These are phyloP conservation scores for Tephrocybe sp. DNA, from an alignment of 768 basidiomycete species.

Conservation along the genomic window DNA sequence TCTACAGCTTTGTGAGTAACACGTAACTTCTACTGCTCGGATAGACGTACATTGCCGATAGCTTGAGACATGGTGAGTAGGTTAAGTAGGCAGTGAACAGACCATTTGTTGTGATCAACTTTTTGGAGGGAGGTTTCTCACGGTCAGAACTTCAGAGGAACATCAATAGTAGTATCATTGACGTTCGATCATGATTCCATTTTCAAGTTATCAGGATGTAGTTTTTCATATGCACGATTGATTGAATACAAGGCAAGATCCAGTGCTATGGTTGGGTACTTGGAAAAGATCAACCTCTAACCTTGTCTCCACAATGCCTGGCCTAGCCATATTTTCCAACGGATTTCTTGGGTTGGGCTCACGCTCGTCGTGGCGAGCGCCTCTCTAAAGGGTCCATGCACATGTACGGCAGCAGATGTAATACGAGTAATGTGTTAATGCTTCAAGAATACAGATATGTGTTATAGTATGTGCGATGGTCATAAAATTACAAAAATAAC, in stretches of 20 bases:
- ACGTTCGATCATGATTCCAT: too few relatives aligned
- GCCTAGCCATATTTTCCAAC: too few relatives aligned
- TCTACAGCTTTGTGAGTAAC: slow-evolving; percentile 46
- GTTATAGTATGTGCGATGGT: neutral
- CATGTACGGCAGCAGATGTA: too few relatives aligned
- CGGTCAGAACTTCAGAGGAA: slow-evolving; percentile 4
- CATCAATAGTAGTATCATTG: too few relatives aligned
- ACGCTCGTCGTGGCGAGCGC: too few relatives aligned
- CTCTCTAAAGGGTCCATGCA: too few relatives aligned
- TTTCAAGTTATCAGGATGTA: neutral
- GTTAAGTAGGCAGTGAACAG: slow-evolving; percentile 1
- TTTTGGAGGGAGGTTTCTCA: slow-evolving; percentile 9
- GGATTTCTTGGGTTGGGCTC: too few relatives aligned
- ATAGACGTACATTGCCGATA: slow-evolving; percentile 72
- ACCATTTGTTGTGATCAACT: neutral
- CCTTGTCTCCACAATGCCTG: too few relatives aligned
- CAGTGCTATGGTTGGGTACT: too few relatives aligned
- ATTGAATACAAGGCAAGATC: too few relatives aligned
- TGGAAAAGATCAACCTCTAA: too few relatives aligned
- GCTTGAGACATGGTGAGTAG: slow-evolving; percentile 67
- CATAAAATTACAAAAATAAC: neutral
- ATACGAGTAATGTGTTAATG: neutral
- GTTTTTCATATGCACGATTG: neutral
- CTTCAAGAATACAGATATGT: neutral
- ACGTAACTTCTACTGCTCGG: neutral